Conservation (phyloP, 2,329 filamentous ascomycete species). For the Aspergillus sp. region DNA sequence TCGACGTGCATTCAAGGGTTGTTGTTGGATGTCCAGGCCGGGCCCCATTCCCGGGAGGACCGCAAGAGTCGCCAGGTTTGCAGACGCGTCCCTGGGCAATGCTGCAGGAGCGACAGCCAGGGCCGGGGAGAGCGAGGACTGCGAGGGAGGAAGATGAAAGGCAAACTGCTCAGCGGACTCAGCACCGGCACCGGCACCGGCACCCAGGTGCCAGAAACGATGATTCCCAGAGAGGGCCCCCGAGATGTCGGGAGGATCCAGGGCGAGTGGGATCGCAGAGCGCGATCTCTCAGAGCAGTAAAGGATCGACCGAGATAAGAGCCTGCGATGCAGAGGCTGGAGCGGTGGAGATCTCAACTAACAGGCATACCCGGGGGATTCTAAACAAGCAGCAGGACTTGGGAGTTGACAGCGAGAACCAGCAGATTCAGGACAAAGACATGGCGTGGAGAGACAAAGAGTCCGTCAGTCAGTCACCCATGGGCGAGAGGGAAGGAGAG, state of each 20-base stretch:
- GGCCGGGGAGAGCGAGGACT: too few species aligned
- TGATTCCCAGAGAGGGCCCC: conserved; percentile 49
- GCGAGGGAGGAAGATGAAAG: conserved; percentile 3
- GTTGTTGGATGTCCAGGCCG: conserved; percentile 57
- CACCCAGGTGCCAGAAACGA: conserved; percentile 47
- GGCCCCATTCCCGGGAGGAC: conserved; percentile 63
- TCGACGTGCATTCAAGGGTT: conserved; percentile 65
- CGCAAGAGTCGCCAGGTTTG: conserved; percentile 62
- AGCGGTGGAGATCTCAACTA: not conserved
- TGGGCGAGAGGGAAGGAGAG: not conserved
- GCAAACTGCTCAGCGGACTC: conserved; percentile 30
- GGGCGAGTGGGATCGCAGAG: conserved; percentile 41
- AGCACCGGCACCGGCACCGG: too few species aligned
- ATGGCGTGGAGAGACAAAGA: conserved; percentile 1
- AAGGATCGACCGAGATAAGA: not conserved
- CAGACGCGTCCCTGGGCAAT: conserved; percentile 34
- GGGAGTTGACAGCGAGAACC: not conserved
- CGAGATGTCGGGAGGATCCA: conserved; percentile 51
- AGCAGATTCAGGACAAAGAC: conserved; percentile 10
- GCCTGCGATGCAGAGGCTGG: not conserved
- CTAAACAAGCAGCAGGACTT: not conserved
- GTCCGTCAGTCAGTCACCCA: not conserved
- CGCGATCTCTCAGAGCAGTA: conserved; percentile 23
- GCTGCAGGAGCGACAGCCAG: conserved; percentile 9
- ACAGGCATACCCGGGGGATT: not conserved